A percentile compares a stretch with the other conserved stretches of the same genome.
Conservation (phyloP, 2,329 filamentous ascomycete species). For the Orbilia javanica region DNA sequence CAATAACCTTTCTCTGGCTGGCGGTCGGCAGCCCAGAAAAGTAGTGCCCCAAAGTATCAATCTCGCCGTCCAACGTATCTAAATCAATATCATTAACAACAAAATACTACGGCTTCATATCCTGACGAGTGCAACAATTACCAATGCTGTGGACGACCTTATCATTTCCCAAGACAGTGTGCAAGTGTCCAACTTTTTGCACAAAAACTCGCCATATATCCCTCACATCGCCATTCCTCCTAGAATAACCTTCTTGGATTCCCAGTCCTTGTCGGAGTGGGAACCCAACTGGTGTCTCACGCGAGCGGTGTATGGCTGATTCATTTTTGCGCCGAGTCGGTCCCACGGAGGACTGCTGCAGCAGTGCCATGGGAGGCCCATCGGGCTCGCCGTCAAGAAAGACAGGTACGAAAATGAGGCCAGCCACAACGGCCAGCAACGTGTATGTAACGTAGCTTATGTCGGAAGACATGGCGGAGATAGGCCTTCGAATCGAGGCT, state of each 20-base stretch:
- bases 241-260: constrained; percentile 60
- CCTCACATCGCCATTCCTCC: constrained; percentile 87
- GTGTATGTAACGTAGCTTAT: constrained; percentile 70
- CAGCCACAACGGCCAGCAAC: constrained; percentile 75
- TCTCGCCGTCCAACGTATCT: constrained; percentile 83
- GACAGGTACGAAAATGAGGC: constrained; percentile 76
- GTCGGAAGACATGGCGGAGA: constrained; percentile 50
- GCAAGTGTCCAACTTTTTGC: constrained; percentile 65
- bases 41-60: constrained; percentile 85
- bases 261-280: constrained; percentile 78
- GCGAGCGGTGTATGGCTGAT: constrained; percentile 86
- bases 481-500: neutral
- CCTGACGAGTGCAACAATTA: constrained; percentile 3
- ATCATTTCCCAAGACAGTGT: constrained; percentile 73
- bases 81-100: constrained; percentile 61
- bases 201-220: constrained; percentile 87
- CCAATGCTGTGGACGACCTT: constrained; percentile 68
- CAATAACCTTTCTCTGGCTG: constrained; percentile 74
- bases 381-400: constrained; percentile 83
- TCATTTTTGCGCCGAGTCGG: constrained; percentile 85
- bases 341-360: constrained; percentile 82
- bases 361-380: constrained; percentile 89
- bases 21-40: constrained; percentile 67
- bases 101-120: constrained; percentile 18
- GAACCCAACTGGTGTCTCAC: constrained; percentile 86